Conservation (phyloP, 2,329 filamentous ascomycete species). For the Hypoxylon rubiginosum region DNA sequence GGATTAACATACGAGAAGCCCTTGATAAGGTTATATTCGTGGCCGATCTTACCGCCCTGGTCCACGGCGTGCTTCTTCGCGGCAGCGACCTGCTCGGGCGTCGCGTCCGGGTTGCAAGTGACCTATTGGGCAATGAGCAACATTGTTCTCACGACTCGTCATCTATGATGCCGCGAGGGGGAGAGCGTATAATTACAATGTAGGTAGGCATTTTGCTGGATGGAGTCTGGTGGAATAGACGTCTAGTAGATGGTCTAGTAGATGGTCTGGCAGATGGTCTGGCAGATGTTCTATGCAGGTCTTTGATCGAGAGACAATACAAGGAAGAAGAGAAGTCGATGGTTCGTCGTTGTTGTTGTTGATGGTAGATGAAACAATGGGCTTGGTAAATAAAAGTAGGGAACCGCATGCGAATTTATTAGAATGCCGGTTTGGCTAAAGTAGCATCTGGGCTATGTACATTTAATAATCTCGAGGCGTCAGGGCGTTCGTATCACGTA, state of each 20-base stretch:
- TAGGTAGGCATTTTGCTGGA: conserved; percentile 66
- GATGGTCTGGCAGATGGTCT: too few relatives aligned
- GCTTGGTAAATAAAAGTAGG: conserved; percentile 17
- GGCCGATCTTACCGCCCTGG: conserved; percentile 85
- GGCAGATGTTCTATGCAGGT: too few relatives aligned
- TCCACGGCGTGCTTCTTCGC: conserved; percentile 81
- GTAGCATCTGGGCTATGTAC: conserved; percentile 21
- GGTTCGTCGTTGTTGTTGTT: conserved; percentile 15
- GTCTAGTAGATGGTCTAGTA: conserved; percentile 32
- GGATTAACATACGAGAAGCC: conserved; percentile 82
- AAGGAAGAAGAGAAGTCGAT: conserved; percentile 20
- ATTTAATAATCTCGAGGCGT: neutral
- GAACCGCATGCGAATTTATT: conserved; percentile 39
- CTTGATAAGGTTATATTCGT: conserved; percentile 90
- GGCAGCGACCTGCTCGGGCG: conserved; percentile 74
- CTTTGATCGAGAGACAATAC: conserved; percentile 17
- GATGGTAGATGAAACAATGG: conserved; percentile 21
- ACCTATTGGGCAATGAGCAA: conserved; percentile 67
- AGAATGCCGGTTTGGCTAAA: conserved; percentile 15
- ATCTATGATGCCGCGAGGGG: conserved; percentile 35
- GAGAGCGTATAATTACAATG: conserved; percentile 62
- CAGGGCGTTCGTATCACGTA: conserved; percentile 22
- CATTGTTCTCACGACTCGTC: conserved; percentile 1
- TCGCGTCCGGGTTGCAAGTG: conserved; percentile 80
- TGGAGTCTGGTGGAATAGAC: conserved; percentile 35